These are phyloP conservation scores for Acanthamoeba triangularis DNA, from an alignment of 208 protist species.

Conservation along the genomic window DNA sequence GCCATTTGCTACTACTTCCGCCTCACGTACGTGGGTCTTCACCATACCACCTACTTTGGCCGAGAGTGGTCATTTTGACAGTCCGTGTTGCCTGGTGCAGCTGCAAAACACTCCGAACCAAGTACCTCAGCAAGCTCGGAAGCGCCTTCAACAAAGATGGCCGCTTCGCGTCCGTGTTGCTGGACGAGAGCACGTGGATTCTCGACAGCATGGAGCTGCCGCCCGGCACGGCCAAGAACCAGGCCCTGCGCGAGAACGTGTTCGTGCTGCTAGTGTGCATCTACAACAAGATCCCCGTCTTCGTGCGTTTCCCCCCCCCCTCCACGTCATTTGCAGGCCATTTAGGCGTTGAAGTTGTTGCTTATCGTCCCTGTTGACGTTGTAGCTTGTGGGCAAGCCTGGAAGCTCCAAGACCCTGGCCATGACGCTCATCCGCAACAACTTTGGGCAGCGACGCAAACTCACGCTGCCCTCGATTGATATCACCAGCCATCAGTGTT, in stretches of 20 bases:
- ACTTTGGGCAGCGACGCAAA: conserved; percentile 20
- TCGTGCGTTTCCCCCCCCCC: neutral
- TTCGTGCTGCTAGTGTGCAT: conserved; percentile 76
- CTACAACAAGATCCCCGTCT: conserved; percentile 71
- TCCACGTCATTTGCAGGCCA: no score
- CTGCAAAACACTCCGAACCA: neutral
- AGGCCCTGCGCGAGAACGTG: conserved; percentile 69
- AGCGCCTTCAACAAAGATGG: neutral
- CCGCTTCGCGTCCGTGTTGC: neutral
- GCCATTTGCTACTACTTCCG: conserved; percentile 74
- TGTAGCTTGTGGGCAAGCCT: conserved; percentile 76
- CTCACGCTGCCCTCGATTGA: conserved; percentile 40
- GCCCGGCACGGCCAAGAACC: conserved; percentile 41
- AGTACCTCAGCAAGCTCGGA: conserved; percentile 11
- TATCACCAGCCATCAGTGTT: conserved; percentile 67
- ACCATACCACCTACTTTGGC: no score
- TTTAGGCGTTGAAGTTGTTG: no score
- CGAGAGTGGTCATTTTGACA: no score
- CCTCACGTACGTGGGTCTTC: conserved; percentile 15
- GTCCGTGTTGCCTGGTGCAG: neutral
- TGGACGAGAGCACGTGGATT: conserved; percentile 8
- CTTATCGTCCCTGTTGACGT: neutral
- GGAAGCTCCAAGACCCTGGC: conserved; percentile 72
- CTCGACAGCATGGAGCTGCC: conserved; percentile 42
- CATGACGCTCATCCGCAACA: conserved; percentile 58